Percentiles rank a stretch among this genome's conserved stretches.
Conservation (phyloP, 495 filamentous ascomycete genomes). For the Xylaria cubensis region DNA sequence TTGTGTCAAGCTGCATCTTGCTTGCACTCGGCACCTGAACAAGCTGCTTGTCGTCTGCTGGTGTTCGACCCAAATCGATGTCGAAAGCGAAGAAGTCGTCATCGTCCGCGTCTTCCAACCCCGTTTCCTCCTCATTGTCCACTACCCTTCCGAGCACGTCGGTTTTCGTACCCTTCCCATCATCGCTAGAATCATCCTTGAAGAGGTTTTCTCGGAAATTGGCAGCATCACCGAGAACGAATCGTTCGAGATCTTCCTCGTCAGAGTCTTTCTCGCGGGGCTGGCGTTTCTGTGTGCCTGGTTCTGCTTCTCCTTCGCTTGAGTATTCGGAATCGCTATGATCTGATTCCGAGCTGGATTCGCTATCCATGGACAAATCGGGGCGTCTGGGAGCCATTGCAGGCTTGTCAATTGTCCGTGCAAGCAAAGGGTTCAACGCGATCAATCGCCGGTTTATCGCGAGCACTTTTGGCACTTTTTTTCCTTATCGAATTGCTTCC, state of each 20-base stretch:
- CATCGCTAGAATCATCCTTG: constrained; percentile 41
- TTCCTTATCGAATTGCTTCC: constrained; percentile 40
- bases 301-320: constrained; percentile 34
- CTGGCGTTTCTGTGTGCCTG: constrained; percentile 33
- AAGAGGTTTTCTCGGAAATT: constrained; percentile 78
- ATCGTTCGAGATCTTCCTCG: constrained; percentile 81
- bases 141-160: constrained; percentile 17
- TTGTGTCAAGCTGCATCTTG: constrained; percentile 42
- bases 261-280: constrained; percentile 72
- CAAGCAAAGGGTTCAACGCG: background rate
- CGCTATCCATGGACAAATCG: constrained; percentile 48
- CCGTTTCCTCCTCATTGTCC: constrained; percentile 47
- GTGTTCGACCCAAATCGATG: constrained; percentile 41
- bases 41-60: constrained; percentile 42
- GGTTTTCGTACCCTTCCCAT: constrained; percentile 12
- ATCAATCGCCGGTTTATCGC: constrained; percentile 10
- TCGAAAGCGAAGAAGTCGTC: constrained; percentile 63
- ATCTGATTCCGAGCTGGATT: constrained; percentile 35
- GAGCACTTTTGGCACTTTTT: constrained; percentile 45
- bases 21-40: constrained; percentile 47
- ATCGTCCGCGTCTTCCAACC: constrained; percentile 64
- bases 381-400: constrained; percentile 37
- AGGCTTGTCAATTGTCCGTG: constrained; percentile 16
- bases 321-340: constrained; percentile 34
- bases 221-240: constrained; percentile 85